A percentile compares a stretch with the other conserved stretches of the same genome.
These are phyloP conservation scores for Xylaria hypoxylon DNA, from an alignment of 2,329 filamentous ascomycete genomes.

Conservation along the genomic window DNA sequence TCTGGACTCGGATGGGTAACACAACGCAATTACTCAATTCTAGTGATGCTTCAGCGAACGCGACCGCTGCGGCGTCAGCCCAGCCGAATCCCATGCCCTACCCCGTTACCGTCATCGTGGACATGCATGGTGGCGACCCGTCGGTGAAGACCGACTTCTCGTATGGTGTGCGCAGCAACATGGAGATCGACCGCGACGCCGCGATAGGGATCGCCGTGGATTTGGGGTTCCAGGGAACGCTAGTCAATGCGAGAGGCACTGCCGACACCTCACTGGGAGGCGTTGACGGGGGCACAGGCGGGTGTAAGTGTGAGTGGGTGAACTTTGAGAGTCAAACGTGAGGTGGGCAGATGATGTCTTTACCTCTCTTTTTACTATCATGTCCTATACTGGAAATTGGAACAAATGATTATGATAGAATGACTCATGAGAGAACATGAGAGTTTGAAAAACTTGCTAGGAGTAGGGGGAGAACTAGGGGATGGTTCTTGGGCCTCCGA, in stretches of 20 bases:
- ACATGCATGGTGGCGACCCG: slow-evolving; percentile 71
- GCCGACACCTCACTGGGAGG: slow-evolving; percentile 65
- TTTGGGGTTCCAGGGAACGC: slow-evolving; percentile 61
- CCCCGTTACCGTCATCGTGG: slow-evolving; percentile 69
- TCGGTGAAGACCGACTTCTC: slow-evolving; percentile 66
- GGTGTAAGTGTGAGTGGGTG: slow-evolving; percentile 71
- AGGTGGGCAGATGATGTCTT: neutral
- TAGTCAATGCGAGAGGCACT: slow-evolving; percentile 62
- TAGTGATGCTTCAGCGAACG: slow-evolving; percentile 39
- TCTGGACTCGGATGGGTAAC: slow-evolving; percentile 68
- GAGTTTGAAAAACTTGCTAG: neutral
- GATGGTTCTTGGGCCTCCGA: neutral
- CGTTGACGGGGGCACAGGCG: slow-evolving; percentile 72
- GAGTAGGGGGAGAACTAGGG: slow-evolving; percentile 1
- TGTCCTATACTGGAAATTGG: neutral
- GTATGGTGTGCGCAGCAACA: slow-evolving; percentile 61
- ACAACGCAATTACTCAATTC: slow-evolving; percentile 56
- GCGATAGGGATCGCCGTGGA: slow-evolving; percentile 62
- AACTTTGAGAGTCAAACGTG: slow-evolving; percentile 57
- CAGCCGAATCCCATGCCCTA: slow-evolving; percentile 72
- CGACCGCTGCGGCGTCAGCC: too few species aligned
- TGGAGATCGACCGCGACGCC: slow-evolving; percentile 58
- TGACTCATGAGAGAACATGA: neutral
- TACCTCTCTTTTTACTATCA: slow-evolving; percentile 1
- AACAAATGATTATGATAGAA: slow-evolving; percentile 1